Base-by-base conservation (phyloP, 495 filamentous ascomycete genomes). In the Penicillium daleae region DNA sequence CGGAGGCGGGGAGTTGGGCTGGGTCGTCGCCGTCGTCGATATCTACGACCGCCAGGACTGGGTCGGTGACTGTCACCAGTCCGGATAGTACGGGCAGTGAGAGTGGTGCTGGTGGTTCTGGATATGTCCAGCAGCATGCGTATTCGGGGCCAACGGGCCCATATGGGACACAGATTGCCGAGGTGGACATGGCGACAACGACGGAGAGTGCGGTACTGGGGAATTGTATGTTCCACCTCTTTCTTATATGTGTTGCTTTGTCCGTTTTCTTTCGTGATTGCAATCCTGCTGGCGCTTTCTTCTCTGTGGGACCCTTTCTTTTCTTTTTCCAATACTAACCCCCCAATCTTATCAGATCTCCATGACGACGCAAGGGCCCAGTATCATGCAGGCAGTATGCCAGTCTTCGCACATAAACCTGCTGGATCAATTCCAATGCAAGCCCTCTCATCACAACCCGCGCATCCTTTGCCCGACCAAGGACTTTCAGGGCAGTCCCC, bases 21-120 rank as follows among this genome's bases (percentile, higher is more conserved):
- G 68, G 63, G 22, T 69, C 65, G 0, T 73, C 70, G n/a, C 66
- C 70, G 17, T 61, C 62, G 17, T 72, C 70, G 7, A 48, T 21
- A 21, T 53, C 69, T 3, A 37, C 40, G 24, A 65, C 62, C 7
- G 65, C 68, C 0, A 67, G 62, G 63, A 67, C 70, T 13, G 59
- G 54, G n/a, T 68, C 70, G 4, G 32, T 50, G 39, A 62, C 61
- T 26, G 62, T 73, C 3, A 65, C 62, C 21, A 73, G 70, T 52
- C 70, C 70, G 6, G 68, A 64, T 56, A 73, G 70, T 55, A 71
- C 66, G 27, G 66, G 65, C 22, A 73, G 68, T 57, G 69, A 71
- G 6, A 59, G 50, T 59, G 63, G 62, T 3, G 46, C 56, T 12
- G 22, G 48, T 19, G 27, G 54, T 40, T 22, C 60, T 10, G 53